A percentile compares a stretch with the other conserved stretches of the same genome.
phyloP scores from a whole-genome alignment of 2,329 filamentous ascomycete genomes.

The Diplodia seriata region DNA sequence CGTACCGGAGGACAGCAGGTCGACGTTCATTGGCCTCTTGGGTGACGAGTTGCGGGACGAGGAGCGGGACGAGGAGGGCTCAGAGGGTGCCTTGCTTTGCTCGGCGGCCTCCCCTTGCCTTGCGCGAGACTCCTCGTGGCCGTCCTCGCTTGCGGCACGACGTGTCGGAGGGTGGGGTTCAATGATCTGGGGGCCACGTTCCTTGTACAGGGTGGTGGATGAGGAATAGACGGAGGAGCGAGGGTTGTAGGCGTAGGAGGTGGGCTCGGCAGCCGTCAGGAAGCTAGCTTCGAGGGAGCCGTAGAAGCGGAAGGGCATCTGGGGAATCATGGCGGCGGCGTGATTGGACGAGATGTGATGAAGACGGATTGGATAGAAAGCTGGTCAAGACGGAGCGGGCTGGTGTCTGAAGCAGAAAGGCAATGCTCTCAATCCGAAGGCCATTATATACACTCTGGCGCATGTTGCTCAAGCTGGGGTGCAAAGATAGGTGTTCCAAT shows the following conservation, averaged over 20 bases:
- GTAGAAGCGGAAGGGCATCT: constrained; percentile 22
- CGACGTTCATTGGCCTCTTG: constrained; percentile 2
- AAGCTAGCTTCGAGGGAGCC: constrained; percentile 25
- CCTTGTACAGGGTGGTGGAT: constrained; percentile 11
- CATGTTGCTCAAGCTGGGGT: neutral
- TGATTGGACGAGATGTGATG: neutral
- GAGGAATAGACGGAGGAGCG: constrained; percentile 19
- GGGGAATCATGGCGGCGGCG: constrained; percentile 10
- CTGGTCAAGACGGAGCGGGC: neutral
- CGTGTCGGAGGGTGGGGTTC: constrained; percentile 3
- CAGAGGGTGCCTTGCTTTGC: neutral
- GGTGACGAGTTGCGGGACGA: constrained; percentile 19
- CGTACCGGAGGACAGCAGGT: constrained; percentile 18
- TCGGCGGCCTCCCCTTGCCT: neutral
- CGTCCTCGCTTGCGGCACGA: neutral
- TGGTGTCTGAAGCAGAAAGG: neutral
- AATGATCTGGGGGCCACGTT: constrained; percentile 22
- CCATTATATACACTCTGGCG: neutral
- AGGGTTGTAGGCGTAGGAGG: constrained; percentile 18
- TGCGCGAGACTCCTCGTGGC: neutral
- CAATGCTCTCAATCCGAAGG: neutral
- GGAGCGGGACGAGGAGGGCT: constrained; percentile 3
- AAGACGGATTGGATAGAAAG: neutral
- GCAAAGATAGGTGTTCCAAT: constrained; percentile 11
- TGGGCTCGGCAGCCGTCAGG: constrained; percentile 21